Percentiles rank a stretch among this genome's conserved stretches.
phyloP scores from a whole-genome alignment of 1,139 yeast species.

The Pichia kudriavzevii region DNA sequence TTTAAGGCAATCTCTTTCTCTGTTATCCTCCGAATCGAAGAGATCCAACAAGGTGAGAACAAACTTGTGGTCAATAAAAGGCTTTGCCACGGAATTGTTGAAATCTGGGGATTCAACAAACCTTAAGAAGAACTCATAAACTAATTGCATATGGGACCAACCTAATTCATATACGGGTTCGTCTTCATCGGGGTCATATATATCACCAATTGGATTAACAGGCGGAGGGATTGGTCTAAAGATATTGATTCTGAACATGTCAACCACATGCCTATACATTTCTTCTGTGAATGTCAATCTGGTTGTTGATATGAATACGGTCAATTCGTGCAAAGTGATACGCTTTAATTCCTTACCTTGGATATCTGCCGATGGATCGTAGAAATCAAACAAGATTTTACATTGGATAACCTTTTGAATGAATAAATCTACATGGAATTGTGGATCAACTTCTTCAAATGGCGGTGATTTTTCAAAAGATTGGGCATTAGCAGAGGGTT shows the following conservation, averaged over 20 bases:
- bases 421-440: constrained; percentile 75
- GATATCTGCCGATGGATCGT: constrained; percentile 86
- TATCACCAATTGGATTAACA: constrained; percentile 91
- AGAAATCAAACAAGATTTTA: constrained; percentile 86
- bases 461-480: constrained; percentile 78
- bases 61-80: constrained; percentile 86
- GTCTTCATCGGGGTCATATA: constrained; percentile 97
- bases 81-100: constrained; percentile 88
- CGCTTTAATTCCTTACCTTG: constrained; percentile 90
- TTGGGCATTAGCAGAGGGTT: constrained; percentile 62
- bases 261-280: constrained; percentile 81
- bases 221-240: constrained; percentile 98
- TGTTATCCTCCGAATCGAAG: constrained; percentile 93
- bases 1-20: constrained; percentile 91
- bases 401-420: constrained; percentile 90
- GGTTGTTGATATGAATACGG: constrained; percentile 71
- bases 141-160: constrained; percentile 99
- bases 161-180: constrained; percentile 95
- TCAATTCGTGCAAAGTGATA: constrained; percentile 77
- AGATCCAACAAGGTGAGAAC: constrained; percentile 73
- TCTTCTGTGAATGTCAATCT: constrained; percentile 83
- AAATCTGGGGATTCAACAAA: constrained; percentile 94
- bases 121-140: constrained; percentile 86
- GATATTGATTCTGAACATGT: constrained; percentile 81
- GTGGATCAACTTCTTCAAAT: constrained; percentile 85